Percentiles rank a stretch among this genome's conserved stretches.
phyloP scores from a whole-genome alignment of 768 basidiomycete species.

The Mycena sanguinolenta region DNA sequence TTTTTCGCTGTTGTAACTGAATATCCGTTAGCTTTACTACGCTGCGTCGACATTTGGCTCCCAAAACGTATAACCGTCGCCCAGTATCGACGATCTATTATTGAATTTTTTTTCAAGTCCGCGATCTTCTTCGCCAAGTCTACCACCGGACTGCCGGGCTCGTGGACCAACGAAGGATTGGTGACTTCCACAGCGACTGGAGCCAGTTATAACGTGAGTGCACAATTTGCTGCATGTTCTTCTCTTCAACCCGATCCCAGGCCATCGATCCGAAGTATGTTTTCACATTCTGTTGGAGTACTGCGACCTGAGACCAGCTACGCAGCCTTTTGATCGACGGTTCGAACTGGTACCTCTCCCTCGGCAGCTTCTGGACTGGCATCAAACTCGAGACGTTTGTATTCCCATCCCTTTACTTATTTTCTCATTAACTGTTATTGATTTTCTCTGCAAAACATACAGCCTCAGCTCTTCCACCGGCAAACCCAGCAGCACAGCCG shows the following conservation, averaged over 20 bases:
- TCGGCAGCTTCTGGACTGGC: constrained; percentile 71
- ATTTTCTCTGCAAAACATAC: not conserved
- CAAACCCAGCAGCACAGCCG: constrained; percentile 51
- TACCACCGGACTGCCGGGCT: constrained; percentile 60
- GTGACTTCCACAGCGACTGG: constrained; percentile 57
- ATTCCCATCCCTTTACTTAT: not conserved
- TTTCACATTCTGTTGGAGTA: not conserved
- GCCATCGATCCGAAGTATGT: constrained; percentile 68
- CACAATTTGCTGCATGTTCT: constrained; percentile 39
- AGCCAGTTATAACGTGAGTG: constrained; percentile 55
- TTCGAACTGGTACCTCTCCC: constrained; percentile 61
- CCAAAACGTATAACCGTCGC: constrained; percentile 54
- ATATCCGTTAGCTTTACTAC: constrained; percentile 62
- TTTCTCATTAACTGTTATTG: not conserved
- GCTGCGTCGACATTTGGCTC: constrained; percentile 68
- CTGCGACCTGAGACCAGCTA: not conserved
- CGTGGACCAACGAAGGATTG: constrained; percentile 61
- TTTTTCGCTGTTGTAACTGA: constrained; percentile 35
- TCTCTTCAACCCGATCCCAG: constrained; percentile 45
- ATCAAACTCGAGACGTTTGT: constrained; percentile 57
- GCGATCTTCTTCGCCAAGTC: constrained; percentile 70
- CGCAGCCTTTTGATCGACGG: constrained; percentile 45
- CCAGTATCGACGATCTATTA: not conserved
- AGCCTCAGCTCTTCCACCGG: constrained; percentile 59
- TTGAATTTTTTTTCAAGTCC: constrained; percentile 46